A percentile compares a stretch with the other conserved stretches of the same genome.
Evolutionary conservation across 495 filamentous ascomycete species (phyloP).

Genomic region (Penicillium ucsense): DNA sequence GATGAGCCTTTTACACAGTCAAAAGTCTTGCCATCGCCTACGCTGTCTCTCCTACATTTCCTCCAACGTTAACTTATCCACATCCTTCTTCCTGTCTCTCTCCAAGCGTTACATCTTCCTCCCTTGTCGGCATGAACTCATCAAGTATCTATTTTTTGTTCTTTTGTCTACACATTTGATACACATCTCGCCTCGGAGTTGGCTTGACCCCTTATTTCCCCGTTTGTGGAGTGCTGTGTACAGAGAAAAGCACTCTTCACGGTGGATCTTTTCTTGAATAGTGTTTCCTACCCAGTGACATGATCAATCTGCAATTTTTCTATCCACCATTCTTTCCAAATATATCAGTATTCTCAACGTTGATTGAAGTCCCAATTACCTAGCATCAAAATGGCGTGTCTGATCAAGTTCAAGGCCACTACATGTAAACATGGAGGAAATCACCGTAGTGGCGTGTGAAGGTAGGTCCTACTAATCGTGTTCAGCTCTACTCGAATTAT

Average conservation of each 20-base stretch:
- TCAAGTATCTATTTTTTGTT: too few relatives aligned
- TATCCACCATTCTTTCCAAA: too few relatives aligned
- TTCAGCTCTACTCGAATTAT: too few relatives aligned
- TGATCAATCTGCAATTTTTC: neutral
- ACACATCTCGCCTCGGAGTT: constrained; percentile 11
- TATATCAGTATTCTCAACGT: too few relatives aligned
- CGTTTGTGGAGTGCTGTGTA: constrained; percentile 8
- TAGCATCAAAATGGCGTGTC: too few relatives aligned
- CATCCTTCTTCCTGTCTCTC: neutral
- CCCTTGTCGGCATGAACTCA: constrained; percentile 17
- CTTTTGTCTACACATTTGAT: constrained; percentile 5
- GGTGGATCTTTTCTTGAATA: constrained; percentile 9
- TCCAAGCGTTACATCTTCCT: neutral
- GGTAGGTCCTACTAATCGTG: too few relatives aligned
- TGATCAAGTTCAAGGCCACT: too few relatives aligned
- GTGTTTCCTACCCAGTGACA: neutral
- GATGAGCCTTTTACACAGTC: too few relatives aligned
- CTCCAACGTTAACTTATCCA: neutral
- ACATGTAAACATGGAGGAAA: too few relatives aligned
- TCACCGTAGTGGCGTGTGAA: too few relatives aligned
- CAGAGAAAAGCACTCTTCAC: constrained; percentile 15
- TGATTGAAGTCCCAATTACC: too few relatives aligned
- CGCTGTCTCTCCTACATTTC: neutral
- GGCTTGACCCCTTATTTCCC: neutral
- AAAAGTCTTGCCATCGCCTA: too few relatives aligned